Base-by-base conservation (phyloP, 495 filamentous ascomycete species). In the Neurospora sp. region DNA sequence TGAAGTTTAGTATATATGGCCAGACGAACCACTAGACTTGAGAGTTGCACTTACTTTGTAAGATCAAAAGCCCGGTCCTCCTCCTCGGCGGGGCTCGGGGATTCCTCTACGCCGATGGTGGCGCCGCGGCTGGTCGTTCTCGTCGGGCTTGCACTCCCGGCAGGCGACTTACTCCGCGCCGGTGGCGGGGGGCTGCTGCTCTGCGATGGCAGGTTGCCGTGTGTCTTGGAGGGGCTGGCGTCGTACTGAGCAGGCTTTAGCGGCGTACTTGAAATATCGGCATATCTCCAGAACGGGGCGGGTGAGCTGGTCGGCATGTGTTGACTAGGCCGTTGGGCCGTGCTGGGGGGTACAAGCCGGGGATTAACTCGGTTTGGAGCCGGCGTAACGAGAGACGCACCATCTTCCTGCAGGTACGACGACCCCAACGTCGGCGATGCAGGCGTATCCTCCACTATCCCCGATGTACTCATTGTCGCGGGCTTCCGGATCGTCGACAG, bases 271-370 rank as follows among this genome's bases (percentile, higher is more conserved):
- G 90, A 89, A 71, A 90, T 85, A 74, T 90, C 89, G 39, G 87
- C 89, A 78, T 91, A 96, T 77, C 93, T 96, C 95, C 95, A 98
- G 83, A 98, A 98, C 22, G 95, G 94, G n/a, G 96, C 96, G 0
- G 96, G 96, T 27, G 92, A 96, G 78, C 92, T 95, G 78, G 95
- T 94, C 20, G 94, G 93, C 89, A 98, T 94, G 82, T 94, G 96
- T 79, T 95, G 93, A 76, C 93, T 97, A 3, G 96, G 96, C 53
- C 94, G 87, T 76, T 96, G 93, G 7, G 91, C 89, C 1, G 96
- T 97, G 77, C 91, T 95, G 0, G 96, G 96, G 22, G 94, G 94
- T 2, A 92, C 93, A 39, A 97, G 89, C 53, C 88, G 88, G 38
- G 93, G 94, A 74, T 95, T 90, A 69, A 95, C 90, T 39, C 93